Conservation (phyloP, 1,284 basidiomycete genomes). For the Trametes sp. region DNA sequence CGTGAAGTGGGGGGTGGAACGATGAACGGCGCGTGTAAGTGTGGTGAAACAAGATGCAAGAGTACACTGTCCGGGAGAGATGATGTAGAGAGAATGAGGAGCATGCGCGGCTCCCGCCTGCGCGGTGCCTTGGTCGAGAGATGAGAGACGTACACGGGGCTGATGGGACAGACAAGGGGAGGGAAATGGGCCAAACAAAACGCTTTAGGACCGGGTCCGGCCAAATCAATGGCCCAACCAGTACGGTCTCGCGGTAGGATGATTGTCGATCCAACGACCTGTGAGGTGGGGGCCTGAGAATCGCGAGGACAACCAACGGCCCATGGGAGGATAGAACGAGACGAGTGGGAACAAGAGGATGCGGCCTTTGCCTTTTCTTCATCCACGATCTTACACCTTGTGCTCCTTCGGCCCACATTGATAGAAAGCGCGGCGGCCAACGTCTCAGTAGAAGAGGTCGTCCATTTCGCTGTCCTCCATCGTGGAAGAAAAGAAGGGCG, state of each 20-base stretch:
- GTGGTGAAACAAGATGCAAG: constrained; percentile 31
- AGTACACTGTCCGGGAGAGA: constrained; percentile 32
- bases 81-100: constrained; percentile 20
- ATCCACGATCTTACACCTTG: constrained; percentile 14
- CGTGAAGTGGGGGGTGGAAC: constrained; percentile 18
- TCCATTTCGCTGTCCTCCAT: constrained; percentile 34
- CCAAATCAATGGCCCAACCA: constrained; percentile 1
- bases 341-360: constrained; percentile 22
- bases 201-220: neutral
- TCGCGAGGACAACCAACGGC: constrained; percentile 24
- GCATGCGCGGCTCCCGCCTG: constrained; percentile 29
- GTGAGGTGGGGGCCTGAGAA: neutral
- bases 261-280: constrained; percentile 8
- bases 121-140: constrained; percentile 25
- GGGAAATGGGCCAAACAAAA: constrained; percentile 1
- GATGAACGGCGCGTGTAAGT: constrained; percentile 11
- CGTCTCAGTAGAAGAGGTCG: constrained; percentile 37
- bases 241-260: neutral
- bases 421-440: neutral
- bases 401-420: neutral
- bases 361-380: constrained; percentile 30
- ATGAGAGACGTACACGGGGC: neutral
- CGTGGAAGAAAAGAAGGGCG: constrained; percentile 37
- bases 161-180: constrained; percentile 2
- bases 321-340: constrained; percentile 21